Evolutionary conservation across 2,329 filamentous ascomycete species (phyloP).

Genomic region (Escovopsis weberi): DNA sequence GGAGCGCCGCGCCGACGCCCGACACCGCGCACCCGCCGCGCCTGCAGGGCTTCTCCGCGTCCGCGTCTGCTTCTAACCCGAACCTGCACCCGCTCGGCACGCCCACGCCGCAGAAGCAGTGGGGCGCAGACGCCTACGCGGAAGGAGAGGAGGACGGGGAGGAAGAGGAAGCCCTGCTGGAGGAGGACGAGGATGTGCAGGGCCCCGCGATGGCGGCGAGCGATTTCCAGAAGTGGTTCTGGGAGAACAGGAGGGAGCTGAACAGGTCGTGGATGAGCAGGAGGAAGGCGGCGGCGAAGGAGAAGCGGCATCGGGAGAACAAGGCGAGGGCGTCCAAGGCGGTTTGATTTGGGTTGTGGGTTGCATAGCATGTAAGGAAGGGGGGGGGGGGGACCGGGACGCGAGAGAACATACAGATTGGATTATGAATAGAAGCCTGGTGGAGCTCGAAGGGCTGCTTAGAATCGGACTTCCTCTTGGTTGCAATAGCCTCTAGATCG

Average conservation of each 20-base stretch:
- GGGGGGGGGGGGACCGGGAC: no score
- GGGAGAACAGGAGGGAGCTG: constrained; percentile 49
- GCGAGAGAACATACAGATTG: no score
- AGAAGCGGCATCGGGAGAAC: constrained; percentile 53
- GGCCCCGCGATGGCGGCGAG: constrained; percentile 17
- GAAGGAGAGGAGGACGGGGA: constrained; percentile 19
- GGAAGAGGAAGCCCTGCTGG: constrained; percentile 16
- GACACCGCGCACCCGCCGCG: constrained; percentile 71
- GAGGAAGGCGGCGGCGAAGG: constrained; percentile 47
- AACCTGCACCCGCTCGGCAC: no score
- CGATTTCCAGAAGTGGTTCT: constrained; percentile 55
- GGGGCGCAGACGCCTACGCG: no score
- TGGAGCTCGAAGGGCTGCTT: no score
- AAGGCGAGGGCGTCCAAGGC: constrained; percentile 34
- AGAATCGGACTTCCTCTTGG: no score
- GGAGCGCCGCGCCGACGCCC: constrained; percentile 86
- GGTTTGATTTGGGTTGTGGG: constrained; percentile 2
- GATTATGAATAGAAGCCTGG: no score
- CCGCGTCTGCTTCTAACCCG: no score
- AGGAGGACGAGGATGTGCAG: constrained; percentile 11
- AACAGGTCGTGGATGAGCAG: constrained; percentile 53
- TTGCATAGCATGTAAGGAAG: no score
- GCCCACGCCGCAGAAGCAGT: no score
- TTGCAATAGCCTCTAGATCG: no score
- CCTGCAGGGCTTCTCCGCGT: constrained; percentile 26